Evolutionary conservation across 208 protist species (phyloP), one percentile per base, ranked within the genome.

Genomic region (Naegleria lovaniensis): DNA sequence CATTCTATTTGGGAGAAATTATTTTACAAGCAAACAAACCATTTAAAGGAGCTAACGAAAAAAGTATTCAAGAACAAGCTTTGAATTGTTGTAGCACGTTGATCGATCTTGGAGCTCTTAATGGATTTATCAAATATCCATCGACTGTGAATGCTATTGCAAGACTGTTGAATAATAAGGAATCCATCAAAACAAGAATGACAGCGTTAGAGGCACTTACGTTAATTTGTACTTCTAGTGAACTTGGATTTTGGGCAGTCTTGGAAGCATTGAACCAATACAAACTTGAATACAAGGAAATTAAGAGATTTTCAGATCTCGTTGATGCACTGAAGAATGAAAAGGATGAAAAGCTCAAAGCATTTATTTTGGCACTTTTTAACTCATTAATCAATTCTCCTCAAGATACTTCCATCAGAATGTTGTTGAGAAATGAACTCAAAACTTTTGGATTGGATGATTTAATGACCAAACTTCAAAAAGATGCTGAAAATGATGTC

Each of bases 151-250:
- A 13, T 48, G 22, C 39, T 4, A 39, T 88, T 25, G 85, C 41
- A 0, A 15, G 22, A 19, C 33, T 88, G 19, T 59, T 58, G 22
- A 43, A 88, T 19, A 48, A 58, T 25, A 88, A 88, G 40, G n/a
- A 33, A 58, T 43, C 13, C 15, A 59, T 88, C 16, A 88, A 88
- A 19, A 38, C 19, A 33, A 89, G 41, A 40, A n/a, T 79, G 16
- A 36, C 6, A 13, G 41, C n/a, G 11, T 25, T 55, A 11, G 85
- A 40, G 59, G 4, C 36, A 5, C n/a, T 89, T 5, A 13, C 85
- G 25, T 25, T 89, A 29, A 89, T 89, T 89, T 58, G 85, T 41
- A 67, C 41, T 67, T 67, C 29, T 67, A 67, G n/a, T 40, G 85
- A 89, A 67, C 13, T 40, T 15, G 85, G 85, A n/a, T 89, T 89